These are phyloP conservation scores for Diversispora eburnea DNA, from an alignment of 192 early-diverging fungal genomes.

Conservation along the genomic window DNA sequence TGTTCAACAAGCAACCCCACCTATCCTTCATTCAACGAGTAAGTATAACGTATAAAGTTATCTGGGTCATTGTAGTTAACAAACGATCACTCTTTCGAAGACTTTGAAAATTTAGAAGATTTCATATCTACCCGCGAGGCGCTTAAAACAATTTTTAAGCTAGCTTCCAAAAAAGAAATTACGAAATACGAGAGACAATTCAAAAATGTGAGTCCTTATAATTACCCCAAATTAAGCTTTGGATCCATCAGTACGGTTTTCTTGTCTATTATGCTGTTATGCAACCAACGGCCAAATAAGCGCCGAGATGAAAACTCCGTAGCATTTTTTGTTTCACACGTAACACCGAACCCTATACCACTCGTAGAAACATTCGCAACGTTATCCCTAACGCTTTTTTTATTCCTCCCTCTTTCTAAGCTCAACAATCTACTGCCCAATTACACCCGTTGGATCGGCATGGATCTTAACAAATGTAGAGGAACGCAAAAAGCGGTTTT, in stretches of 20 bases:
- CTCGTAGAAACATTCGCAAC: neutral
- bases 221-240: conserved; percentile 8
- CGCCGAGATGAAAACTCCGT: conserved; percentile 18
- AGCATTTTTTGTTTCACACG: neutral
- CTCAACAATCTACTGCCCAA: neutral
- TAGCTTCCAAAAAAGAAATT: conserved; percentile 6
- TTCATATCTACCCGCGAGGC: neutral
- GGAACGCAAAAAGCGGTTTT: conserved; percentile 7
- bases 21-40: neutral
- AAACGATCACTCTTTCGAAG: conserved; percentile 12
- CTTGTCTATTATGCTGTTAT: conserved; percentile 1
- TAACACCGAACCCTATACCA: conserved; percentile 5
- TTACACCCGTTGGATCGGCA: neutral
- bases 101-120: neutral
- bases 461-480: conserved; percentile 10
- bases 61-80: conserved; percentile 16
- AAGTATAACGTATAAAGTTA: neutral
- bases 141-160: conserved; percentile 10
- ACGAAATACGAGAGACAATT: conserved; percentile 10
- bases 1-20: neutral
- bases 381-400: conserved; percentile 7
- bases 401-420: neutral
- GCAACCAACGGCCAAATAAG: conserved; percentile 1
- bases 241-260: conserved; percentile 9
- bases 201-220: conserved; percentile 11